Base-by-base conservation (phyloP, 805 yeast species). In the Lipomyces lipofer region DNA sequence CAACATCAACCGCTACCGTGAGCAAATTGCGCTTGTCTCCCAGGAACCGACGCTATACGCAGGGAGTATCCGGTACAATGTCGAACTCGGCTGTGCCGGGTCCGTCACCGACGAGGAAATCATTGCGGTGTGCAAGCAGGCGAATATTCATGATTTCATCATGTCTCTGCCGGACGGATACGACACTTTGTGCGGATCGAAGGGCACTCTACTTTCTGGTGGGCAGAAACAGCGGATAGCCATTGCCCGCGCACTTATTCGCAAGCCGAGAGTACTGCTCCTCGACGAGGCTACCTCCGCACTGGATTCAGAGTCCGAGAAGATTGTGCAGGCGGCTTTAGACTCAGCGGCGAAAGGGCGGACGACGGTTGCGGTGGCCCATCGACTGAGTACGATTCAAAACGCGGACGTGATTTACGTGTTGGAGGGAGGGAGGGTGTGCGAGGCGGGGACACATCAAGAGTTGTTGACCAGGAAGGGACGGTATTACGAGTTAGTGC, bases 291-390 rank as follows among this genome's bases (percentile, higher is more conserved):
- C 81, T 10, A 78, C 81, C 0, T 76, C 80, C 2, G 81, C 81
- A 2, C 67, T 78, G 22, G 81, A 78, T 60, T 73, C 73, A 67
- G 80, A 77, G 63, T 85, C 90, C 1, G 91, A 85, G 68, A 71
- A 81, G 6, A 77, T 78, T 66, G 84, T 85, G 53, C 90, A 85
- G 66, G 59, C 71, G 7, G 84, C 89, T 2, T 82, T 82, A 53
- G 73, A 73, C 10, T 70, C 68, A 6, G 87, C 85, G 60, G 86
- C 86, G 57, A 52, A 69, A 8, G 72, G 79, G 25, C 81, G 89
- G 63, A 84, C 91, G 1, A 81, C 85, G 44, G 69, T 85, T 58
- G 85, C 89, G 65, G 84, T 85, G 69, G 91, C 91, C 8, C 91
- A 85, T 68, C 73, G 91, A 64, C 73, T 85, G 71, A 78, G 78